phyloP scores from a whole-genome alignment of 2,329 filamentous ascomycete species.

The Leptographium flavum region DNA sequence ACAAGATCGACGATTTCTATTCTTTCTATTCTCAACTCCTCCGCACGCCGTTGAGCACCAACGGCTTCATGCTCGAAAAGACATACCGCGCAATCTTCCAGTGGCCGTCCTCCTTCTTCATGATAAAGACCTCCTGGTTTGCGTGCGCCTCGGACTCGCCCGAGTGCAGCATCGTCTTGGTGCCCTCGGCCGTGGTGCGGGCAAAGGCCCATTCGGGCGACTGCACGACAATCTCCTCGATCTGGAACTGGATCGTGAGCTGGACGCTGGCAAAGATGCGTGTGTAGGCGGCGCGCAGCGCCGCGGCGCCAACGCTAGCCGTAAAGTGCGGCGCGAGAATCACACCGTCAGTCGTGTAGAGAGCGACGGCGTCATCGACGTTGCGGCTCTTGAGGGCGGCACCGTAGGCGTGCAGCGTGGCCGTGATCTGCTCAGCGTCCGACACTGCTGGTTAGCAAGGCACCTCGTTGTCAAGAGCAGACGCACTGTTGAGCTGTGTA shows the following conservation, averaged over 20 bases:
- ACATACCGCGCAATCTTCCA: slow-evolving; percentile 5
- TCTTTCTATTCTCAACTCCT: too few relatives aligned
- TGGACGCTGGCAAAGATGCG: slow-evolving; percentile 2
- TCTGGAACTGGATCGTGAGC: neutral
- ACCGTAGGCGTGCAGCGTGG: slow-evolving; percentile 2
- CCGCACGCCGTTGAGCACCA: neutral
- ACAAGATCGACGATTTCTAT: too few relatives aligned
- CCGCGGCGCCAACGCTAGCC: neutral
- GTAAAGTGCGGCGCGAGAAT: slow-evolving; percentile 2
- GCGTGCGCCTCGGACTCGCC: neutral
- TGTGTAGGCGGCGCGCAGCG: slow-evolving; percentile 1
- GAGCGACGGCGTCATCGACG: slow-evolving; percentile 1
- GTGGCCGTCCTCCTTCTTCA: neutral
- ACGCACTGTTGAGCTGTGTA: neutral
- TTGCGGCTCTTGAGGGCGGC: slow-evolving; percentile 4
- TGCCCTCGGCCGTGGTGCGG: slow-evolving; percentile 2
- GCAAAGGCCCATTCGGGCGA: slow-evolving; percentile 3
- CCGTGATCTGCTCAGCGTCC: neutral
- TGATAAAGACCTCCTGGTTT: slow-evolving; percentile 4
- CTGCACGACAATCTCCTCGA: slow-evolving; percentile 1
- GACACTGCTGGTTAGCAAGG: too few relatives aligned
- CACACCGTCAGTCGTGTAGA: slow-evolving; percentile 2
- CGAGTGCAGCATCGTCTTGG: slow-evolving; percentile 1
- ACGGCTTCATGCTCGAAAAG: slow-evolving; percentile 4
- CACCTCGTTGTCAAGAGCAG: too few relatives aligned